phyloP scores from a whole-genome alignment of 768 basidiomycete species.

The Lepiota venenata region DNA sequence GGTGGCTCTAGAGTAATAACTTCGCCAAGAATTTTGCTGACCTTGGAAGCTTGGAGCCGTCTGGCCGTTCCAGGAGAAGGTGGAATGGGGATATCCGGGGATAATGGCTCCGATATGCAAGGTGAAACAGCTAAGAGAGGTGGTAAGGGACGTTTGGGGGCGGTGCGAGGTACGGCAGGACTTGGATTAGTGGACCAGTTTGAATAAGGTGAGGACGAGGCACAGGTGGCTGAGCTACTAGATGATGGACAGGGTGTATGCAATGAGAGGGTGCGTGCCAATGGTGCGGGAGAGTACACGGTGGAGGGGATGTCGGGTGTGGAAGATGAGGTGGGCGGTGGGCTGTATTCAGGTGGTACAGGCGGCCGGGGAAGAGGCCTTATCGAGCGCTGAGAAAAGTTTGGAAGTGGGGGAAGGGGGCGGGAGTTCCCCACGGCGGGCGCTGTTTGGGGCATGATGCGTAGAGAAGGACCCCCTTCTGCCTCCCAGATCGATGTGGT shows the following conservation, averaged over 20 bases:
- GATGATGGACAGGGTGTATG: background rate
- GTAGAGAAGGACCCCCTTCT: background rate
- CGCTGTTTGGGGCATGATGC: background rate
- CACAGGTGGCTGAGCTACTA: background rate
- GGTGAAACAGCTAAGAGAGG: background rate
- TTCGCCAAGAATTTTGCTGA: conserved; percentile 24
- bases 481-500: background rate
- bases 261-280: background rate
- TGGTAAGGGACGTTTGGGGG: background rate
- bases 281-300: background rate
- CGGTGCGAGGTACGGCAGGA: background rate
- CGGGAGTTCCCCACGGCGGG: background rate
- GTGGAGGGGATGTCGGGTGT: background rate
- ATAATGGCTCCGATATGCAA: background rate
- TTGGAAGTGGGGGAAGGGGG: conserved; percentile 4
- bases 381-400: background rate
- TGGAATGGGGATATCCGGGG: conserved; percentile 14
- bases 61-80: conserved; percentile 19
- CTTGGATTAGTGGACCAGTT: background rate
- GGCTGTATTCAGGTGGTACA: conserved; percentile 1
- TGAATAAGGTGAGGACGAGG: background rate
- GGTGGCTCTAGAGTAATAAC: conserved; percentile 8
- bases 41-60: conserved; percentile 19
- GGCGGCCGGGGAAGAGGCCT: conserved; percentile 7
- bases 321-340: background rate